A percentile compares a stretch with the other conserved stretches of the same genome.
phyloP scores from a whole-genome alignment of 1,139 yeast genomes.

The Hemisphaericaspora xylofermentans region DNA sequence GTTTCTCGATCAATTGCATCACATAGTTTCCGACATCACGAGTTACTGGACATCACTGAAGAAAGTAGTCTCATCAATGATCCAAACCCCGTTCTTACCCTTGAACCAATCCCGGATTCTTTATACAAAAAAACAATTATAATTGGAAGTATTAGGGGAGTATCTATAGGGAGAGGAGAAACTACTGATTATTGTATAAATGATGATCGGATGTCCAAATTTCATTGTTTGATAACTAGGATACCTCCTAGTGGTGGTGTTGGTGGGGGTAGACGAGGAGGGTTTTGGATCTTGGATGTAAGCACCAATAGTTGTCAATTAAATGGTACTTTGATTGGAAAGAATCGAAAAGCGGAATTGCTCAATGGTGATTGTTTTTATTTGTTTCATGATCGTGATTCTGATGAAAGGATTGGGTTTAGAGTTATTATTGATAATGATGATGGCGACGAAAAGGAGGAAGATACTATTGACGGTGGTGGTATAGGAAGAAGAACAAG shows the following conservation, averaged over 20 bases:
- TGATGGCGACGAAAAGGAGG: background rate
- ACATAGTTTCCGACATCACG: background rate
- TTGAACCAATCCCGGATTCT: slow-evolving; percentile 32
- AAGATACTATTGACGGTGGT: too few species aligned
- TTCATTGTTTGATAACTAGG: slow-evolving; percentile 79
- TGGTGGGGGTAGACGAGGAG: slow-evolving; percentile 25
- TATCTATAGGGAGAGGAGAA: slow-evolving; percentile 62
- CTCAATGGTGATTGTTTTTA: slow-evolving; percentile 65
- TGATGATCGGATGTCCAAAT: slow-evolving; percentile 78
- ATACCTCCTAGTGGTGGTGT: too few species aligned
- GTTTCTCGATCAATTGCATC: background rate
- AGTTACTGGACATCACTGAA: slow-evolving; percentile 5
- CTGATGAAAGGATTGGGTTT: slow-evolving; percentile 53
- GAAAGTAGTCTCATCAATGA: background rate
- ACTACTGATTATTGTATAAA: slow-evolving; percentile 57
- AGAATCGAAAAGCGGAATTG: slow-evolving; percentile 59
- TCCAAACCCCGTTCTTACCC: slow-evolving; percentile 16
- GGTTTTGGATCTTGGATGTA: slow-evolving; percentile 75
- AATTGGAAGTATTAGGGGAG: slow-evolving; percentile 50
- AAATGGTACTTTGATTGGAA: slow-evolving; percentile 58
- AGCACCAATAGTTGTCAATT: slow-evolving; percentile 80
- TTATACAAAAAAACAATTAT: slow-evolving; percentile 43
- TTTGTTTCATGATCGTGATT: slow-evolving; percentile 59
- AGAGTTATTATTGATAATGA: slow-evolving; percentile 34
- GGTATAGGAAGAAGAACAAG: background rate